phyloP scores from a whole-genome alignment of 1,139 yeast genomes.

The Blastobotrys raffinosifermentans region DNA sequence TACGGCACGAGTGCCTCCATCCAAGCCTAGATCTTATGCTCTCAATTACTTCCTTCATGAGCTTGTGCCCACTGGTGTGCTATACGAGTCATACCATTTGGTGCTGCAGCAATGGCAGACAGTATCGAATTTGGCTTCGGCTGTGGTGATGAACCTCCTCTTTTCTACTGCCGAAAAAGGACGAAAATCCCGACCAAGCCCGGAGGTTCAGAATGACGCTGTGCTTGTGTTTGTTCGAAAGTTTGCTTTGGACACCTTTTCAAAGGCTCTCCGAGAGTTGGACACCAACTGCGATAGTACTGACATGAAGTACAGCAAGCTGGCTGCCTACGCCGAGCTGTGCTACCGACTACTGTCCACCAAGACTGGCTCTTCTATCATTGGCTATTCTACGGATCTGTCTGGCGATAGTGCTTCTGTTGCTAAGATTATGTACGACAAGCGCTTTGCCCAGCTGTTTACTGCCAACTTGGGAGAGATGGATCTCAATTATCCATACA shows the following conservation, averaged over 20 bases:
- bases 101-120: slow-evolving; percentile 30
- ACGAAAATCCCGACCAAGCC: slow-evolving; percentile 6
- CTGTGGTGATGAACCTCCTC: slow-evolving; percentile 38
- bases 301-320: slow-evolving; percentile 45
- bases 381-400: slow-evolving; percentile 35
- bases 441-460: slow-evolving; percentile 53
- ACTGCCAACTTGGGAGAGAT: slow-evolving; percentile 54
- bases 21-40: slow-evolving; percentile 67
- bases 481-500: slow-evolving; percentile 66
- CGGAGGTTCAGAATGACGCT: slow-evolving; percentile 45
- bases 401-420: slow-evolving; percentile 55
- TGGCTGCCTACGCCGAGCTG: slow-evolving; percentile 54
- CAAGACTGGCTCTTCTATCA: slow-evolving; percentile 23
- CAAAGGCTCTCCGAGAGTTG: slow-evolving; percentile 54
- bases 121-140: slow-evolving; percentile 47
- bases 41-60: slow-evolving; percentile 73
- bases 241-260: slow-evolving; percentile 65
- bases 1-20: slow-evolving; percentile 7
- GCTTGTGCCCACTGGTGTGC: slow-evolving; percentile 52
- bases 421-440: slow-evolving; percentile 61
- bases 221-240: slow-evolving; percentile 69
- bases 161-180: slow-evolving; percentile 50
- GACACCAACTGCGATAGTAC: slow-evolving; percentile 32
- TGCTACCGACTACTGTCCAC: slow-evolving; percentile 29
- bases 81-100: slow-evolving; percentile 22